phyloP scores from a whole-genome alignment of 2,329 filamentous ascomycete genomes.

The Ambrosiella xylebori region DNA sequence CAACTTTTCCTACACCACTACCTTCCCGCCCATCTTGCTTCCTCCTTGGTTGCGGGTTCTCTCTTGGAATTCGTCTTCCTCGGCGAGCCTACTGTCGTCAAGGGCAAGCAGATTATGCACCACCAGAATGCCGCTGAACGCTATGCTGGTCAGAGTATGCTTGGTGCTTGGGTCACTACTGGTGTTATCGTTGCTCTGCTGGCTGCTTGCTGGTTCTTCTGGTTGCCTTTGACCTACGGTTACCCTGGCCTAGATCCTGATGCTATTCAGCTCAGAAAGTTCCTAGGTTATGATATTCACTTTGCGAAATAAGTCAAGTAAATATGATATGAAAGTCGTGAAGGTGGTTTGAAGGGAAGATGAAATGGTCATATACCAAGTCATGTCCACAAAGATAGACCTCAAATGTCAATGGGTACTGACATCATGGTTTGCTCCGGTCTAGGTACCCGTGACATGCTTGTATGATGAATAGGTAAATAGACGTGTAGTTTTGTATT shows the following conservation, averaged over 20 bases:
- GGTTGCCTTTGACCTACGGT: conserved; percentile 87
- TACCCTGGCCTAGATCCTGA: conserved; percentile 71
- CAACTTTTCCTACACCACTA: conserved; percentile 98
- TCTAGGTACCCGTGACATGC: background rate
- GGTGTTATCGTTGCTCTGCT: conserved; percentile 50
- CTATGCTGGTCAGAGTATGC: conserved; percentile 59
- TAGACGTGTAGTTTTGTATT: background rate
- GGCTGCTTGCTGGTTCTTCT: conserved; percentile 75
- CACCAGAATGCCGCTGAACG: conserved; percentile 68
- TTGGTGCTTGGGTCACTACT: conserved; percentile 63
- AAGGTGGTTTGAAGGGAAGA: background rate
- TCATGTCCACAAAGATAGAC: too few relatives aligned
- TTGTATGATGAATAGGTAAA: background rate
- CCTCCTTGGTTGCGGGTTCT: conserved; percentile 73
- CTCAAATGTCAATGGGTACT: too few relatives aligned
- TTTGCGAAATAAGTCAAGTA: conserved; percentile 65
- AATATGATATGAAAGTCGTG: background rate
- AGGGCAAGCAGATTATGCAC: conserved; percentile 29
- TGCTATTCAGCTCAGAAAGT: conserved; percentile 70
- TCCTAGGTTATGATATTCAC: conserved; percentile 92
- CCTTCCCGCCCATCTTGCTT: conserved; percentile 83
- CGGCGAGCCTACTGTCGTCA: conserved; percentile 34
- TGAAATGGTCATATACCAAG: background rate
- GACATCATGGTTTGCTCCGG: too few relatives aligned
- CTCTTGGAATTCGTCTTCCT: conserved; percentile 94